Conservation (phyloP, 345 rosid species). For the Hibiscus syriacus region DNA sequence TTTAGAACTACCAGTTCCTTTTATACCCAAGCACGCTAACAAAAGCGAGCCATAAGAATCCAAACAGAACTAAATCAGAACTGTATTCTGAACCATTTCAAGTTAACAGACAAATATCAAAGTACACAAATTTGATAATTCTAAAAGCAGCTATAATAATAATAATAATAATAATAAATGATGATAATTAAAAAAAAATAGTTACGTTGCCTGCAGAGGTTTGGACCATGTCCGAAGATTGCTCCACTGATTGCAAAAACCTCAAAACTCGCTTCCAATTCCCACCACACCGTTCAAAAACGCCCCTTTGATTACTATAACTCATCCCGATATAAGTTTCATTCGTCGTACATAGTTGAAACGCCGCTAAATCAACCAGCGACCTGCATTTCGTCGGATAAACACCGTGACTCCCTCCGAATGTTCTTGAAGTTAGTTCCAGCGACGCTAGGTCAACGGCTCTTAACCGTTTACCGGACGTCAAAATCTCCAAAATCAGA, state of each 20-base stretch:
- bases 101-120: background rate
- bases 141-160: background rate
- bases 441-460: constrained; percentile 58
- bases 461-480: constrained; percentile 46
- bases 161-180: too few species aligned
- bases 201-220: constrained; percentile 90
- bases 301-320: constrained; percentile 38
- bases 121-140: background rate
- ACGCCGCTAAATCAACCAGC: constrained; percentile 71
- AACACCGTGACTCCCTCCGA: constrained; percentile 58
- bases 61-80: background rate
- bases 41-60: background rate
- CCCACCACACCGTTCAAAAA: constrained; percentile 63
- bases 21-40: background rate
- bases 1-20: background rate
- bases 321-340: constrained; percentile 50
- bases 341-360: constrained; percentile 60
- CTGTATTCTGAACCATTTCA: background rate
- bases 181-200: constrained; percentile 41
- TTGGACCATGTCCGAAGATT: constrained; percentile 61
- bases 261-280: constrained; percentile 87
- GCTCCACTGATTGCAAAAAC: constrained; percentile 80
- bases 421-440: constrained; percentile 72
- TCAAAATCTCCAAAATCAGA: constrained; percentile 80
- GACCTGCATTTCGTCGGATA: constrained; percentile 67